Base-by-base conservation (phyloP, 163 green algal genomes). In the Scenedesmus sp. region DNA sequence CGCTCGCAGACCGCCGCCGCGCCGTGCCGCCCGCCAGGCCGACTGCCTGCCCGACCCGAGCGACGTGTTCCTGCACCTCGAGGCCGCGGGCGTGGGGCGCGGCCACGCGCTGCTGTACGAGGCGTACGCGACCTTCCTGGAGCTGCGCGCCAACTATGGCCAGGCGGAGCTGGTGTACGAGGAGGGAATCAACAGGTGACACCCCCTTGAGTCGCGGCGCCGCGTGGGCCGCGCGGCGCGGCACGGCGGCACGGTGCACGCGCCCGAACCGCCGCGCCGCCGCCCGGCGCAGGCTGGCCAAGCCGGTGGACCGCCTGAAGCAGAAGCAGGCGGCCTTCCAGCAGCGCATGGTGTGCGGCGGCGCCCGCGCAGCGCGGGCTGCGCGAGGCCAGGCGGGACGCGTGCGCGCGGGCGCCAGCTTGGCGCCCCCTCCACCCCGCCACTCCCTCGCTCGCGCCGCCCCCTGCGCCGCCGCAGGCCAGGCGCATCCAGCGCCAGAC, bases 61-160 rank as follows among this genome's bases (percentile, higher is more conserved):
- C 3, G 93, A 98, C 69, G 90, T 99, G 0, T 99, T 99, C 77
- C 66, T 87, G 10, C 97, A 94, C 75, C 84, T 98, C 1, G 83
- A 89, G 83, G 89, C 86, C 34, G 11, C 62, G 5, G 82, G 85
- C 65, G 95, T 99, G 39, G 93, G 95, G 0, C 90, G 94, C 62
- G 87, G 90, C 14, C 94, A 95, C 36, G 88, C 92, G 0, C 82
- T 98, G 15, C 98, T 92, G 78, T 98, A 98, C 80, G 89, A 97
- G 73, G 94, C 93, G 4, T 92, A 95, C 50, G 95, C 89, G 0
- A 90, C 91, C 0, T 96, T 88, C 82, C 84, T 95, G 72, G 95
- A 98, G 83, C 80, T 96, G 34, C 70, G 82, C 9, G 88, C 90
- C 39, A 92, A 87, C 81, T 96, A 91, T 78, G 67, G 85, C 15